Evolutionary conservation across 306 rosid species (phyloP).

Genomic region (Mucuna pruriens): DNA sequence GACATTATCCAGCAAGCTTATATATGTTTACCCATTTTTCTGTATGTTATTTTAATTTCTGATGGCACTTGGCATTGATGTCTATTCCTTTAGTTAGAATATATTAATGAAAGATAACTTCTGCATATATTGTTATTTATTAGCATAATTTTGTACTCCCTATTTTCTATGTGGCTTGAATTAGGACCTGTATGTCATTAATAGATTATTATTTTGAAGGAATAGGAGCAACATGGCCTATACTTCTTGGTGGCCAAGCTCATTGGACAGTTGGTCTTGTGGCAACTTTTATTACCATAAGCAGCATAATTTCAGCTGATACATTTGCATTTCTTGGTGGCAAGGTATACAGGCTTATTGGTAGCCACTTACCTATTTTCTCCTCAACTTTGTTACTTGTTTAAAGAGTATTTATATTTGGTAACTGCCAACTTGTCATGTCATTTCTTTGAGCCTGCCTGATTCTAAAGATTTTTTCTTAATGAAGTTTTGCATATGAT

Average conservation of each 20-base stretch:
- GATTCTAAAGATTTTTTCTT: neutral
- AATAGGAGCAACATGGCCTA: slow-evolving; percentile 54
- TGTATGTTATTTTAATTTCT: neutral
- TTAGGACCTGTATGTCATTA: slow-evolving; percentile 25
- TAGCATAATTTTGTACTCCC: neutral
- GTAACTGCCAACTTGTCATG: neutral
- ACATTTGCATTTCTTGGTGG: slow-evolving; percentile 93
- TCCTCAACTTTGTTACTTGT: slow-evolving; percentile 6
- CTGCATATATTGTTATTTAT: slow-evolving; percentile 23
- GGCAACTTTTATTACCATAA: slow-evolving; percentile 82
- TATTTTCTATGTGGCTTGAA: slow-evolving; percentile 19
- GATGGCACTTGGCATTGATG: neutral
- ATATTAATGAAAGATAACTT: slow-evolving; percentile 8
- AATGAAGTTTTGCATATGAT: slow-evolving; percentile 2
- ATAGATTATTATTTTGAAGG: slow-evolving; percentile 46
- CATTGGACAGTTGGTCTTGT: slow-evolving; percentile 99
- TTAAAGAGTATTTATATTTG: slow-evolving; percentile 34
- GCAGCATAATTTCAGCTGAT: slow-evolving; percentile 94
- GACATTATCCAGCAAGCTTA: neutral
- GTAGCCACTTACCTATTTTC: slow-evolving; percentile 20
- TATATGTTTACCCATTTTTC: neutral
- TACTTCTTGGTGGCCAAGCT: slow-evolving; percentile 63
- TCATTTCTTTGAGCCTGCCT: neutral
- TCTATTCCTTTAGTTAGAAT: slow-evolving; percentile 2
- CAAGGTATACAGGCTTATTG: slow-evolving; percentile 64